phyloP scores from a whole-genome alignment of 2,329 filamentous ascomycete species.

The Falciphora oryzae region DNA sequence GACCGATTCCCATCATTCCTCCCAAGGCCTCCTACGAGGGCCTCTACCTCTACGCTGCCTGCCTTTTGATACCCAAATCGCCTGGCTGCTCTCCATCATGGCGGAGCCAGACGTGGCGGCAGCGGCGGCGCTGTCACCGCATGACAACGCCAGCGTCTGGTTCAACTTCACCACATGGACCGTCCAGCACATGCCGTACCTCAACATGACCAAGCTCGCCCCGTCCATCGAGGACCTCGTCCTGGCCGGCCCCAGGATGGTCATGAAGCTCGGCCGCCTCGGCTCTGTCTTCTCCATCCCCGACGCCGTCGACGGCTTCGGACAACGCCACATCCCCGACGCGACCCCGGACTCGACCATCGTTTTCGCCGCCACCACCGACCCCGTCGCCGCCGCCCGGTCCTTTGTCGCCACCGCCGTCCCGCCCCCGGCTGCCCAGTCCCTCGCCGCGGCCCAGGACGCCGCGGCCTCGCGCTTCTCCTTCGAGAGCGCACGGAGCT shows the following conservation, averaged over 20 bases:
- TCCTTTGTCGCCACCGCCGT: slow-evolving; percentile 24
- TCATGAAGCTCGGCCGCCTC: slow-evolving; percentile 60
- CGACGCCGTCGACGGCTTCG: slow-evolving; percentile 55
- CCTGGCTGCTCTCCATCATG: not conserved
- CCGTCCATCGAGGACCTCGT: slow-evolving; percentile 65
- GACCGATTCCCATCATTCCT: not conserved
- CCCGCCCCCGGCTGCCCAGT: slow-evolving; percentile 31
- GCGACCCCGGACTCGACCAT: slow-evolving; percentile 41
- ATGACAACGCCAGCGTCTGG: slow-evolving; percentile 41
- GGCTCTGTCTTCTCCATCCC: slow-evolving; percentile 56
- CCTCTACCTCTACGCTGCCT: not conserved
- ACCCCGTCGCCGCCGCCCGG: slow-evolving; percentile 39
- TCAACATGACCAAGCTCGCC: slow-evolving; percentile 52
- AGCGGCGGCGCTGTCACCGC: slow-evolving; percentile 22
- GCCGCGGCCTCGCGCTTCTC: slow-evolving; percentile 41
- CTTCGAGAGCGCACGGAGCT: slow-evolving; percentile 57
- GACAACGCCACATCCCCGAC: slow-evolving; percentile 54
- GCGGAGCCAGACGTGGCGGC: slow-evolving; percentile 5
- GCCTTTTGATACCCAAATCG: not conserved
- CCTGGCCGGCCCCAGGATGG: slow-evolving; percentile 63
- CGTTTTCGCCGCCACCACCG: slow-evolving; percentile 25
- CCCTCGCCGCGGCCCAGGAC: slow-evolving; percentile 34
- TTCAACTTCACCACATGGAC: slow-evolving; percentile 52
- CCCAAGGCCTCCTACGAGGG: not conserved
- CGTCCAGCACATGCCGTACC: slow-evolving; percentile 33